These are phyloP conservation scores for Tuber borchii DNA, from an alignment of 495 filamentous ascomycete genomes.

Conservation along the genomic window DNA sequence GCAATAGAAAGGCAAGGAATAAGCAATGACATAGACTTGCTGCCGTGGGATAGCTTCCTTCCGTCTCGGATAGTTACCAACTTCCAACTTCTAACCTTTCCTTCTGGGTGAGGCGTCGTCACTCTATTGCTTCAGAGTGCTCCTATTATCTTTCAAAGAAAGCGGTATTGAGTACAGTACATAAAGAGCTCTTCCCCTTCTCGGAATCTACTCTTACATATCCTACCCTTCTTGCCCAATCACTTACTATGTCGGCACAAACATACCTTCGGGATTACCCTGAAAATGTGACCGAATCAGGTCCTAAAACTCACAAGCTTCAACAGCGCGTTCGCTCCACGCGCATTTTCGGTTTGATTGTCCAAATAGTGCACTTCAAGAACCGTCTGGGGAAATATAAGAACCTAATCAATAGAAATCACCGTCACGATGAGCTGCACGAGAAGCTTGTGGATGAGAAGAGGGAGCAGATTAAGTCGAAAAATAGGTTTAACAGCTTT, in stretches of 20 bases:
- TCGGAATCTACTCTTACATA: neutral
- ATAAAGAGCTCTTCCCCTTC: neutral
- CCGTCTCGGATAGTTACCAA: too few relatives aligned
- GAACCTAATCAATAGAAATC: conserved; percentile 76
- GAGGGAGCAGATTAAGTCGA: conserved; percentile 61
- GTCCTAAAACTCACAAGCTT: too few relatives aligned
- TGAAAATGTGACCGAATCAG: too few relatives aligned
- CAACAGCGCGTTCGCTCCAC: too few relatives aligned
- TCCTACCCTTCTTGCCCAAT: neutral
- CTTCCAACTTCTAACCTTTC: too few relatives aligned
- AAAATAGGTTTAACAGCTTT: conserved; percentile 51
- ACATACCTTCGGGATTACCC: too few relatives aligned
- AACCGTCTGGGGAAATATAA: conserved; percentile 54
- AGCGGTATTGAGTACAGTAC: neutral
- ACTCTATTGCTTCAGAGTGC: neutral
- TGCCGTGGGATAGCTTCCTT: too few relatives aligned
- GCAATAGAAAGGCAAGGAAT: too few relatives aligned
- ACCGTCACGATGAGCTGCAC: conserved; percentile 91
- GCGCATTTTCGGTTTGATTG: too few relatives aligned
- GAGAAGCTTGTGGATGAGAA: conserved; percentile 78
- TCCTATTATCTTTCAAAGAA: neutral
- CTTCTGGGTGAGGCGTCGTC: too few relatives aligned
- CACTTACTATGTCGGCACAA: conserved; percentile 23
- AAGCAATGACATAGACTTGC: too few relatives aligned
- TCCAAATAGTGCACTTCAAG: conserved; percentile 49